Evolutionary conservation across 225 moss, liverwort and hornwort species (phyloP), one percentile per base, ranked within the genome.

Genomic region (Physcomitrium patens): DNA sequence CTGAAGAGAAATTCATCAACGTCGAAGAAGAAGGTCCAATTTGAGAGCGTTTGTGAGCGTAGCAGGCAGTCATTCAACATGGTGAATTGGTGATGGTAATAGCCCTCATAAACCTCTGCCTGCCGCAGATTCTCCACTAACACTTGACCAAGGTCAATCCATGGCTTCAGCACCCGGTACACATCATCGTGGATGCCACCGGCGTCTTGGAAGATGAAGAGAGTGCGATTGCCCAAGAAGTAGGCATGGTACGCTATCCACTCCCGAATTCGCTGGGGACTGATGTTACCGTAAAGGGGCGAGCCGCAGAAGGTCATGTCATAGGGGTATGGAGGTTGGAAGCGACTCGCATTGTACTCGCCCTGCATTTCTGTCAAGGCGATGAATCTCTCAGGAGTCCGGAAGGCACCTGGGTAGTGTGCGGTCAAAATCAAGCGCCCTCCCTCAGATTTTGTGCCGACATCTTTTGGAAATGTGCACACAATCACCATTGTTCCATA

Each of bases 1-100:
- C 22, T 62, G 22, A 77, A 80, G 0, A 88, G 62, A 43, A 68
- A 85, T 59, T 88, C 88, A 24, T 85, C 88, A 31, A 81, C 72
- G 59, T 88, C 85, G 66, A 85, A 88, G 78, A 88, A 85, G 83
- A 88, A 85, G 20, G 85, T 85, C 88, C 88, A 85, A 42, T 83
- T 80, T 20, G 83, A 76, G 13, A 88, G 83, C 58, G 76, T 78
- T 19, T 85, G 83, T 26, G 83, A 65, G n/a, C 76, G 62, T 16
- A 77, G n/a, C 44, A 88, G 37, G 66, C 88, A 88, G 43, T 85
- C 85, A 27, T 88, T 88, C 45, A 88, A 43, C 70, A 81, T 78
- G 0, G 85, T 82, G 64, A 89, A 89, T 55, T 89, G 86, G 64
- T 86, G 83, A 15, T 89, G 81, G 57, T 83, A 83, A 24, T 85